A percentile compares a stretch with the other conserved stretches of the same genome.
These are phyloP conservation scores for Crucibulum parvulum DNA, from an alignment of 1,284 basidiomycete species.

Conservation along the genomic window DNA sequence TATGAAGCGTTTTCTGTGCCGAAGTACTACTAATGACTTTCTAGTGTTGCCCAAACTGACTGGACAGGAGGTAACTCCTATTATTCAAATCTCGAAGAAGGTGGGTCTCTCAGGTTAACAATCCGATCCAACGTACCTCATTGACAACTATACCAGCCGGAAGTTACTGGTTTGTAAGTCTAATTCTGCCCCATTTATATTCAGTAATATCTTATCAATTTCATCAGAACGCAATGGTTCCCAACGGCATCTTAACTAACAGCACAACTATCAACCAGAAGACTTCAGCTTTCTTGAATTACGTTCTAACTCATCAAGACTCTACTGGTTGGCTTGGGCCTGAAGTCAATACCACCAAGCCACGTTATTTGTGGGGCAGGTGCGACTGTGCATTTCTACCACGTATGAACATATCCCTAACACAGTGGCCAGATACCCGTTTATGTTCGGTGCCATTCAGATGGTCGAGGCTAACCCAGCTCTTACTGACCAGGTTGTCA, in stretches of 20 bases:
- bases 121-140: neutral
- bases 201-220: neutral
- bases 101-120: constrained; percentile 26
- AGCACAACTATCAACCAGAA: constrained; percentile 52
- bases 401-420: neutral
- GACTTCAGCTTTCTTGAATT: constrained; percentile 57
- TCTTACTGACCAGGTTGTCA: constrained; percentile 50
- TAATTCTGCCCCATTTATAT: neutral
- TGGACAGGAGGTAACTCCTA: constrained; percentile 58
- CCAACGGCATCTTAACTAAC: constrained; percentile 54
- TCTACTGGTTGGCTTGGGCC: constrained; percentile 64
- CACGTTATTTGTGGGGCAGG: constrained; percentile 63
- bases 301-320: constrained; percentile 61
- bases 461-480: constrained; percentile 57
- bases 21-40: neutral
- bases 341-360: constrained; percentile 59
- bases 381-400: constrained; percentile 20
- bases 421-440: constrained; percentile 49
- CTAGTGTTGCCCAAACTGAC: constrained; percentile 56
- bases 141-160: constrained; percentile 42
- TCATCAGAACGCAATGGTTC: constrained; percentile 58
- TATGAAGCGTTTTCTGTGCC: constrained; percentile 22
- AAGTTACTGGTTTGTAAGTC: constrained; percentile 66
- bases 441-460: constrained; percentile 61
- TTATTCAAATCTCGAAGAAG: constrained; percentile 64